Conservation (phyloP, 805 yeast genomes). For the Kodamaea neixiangensis region DNA sequence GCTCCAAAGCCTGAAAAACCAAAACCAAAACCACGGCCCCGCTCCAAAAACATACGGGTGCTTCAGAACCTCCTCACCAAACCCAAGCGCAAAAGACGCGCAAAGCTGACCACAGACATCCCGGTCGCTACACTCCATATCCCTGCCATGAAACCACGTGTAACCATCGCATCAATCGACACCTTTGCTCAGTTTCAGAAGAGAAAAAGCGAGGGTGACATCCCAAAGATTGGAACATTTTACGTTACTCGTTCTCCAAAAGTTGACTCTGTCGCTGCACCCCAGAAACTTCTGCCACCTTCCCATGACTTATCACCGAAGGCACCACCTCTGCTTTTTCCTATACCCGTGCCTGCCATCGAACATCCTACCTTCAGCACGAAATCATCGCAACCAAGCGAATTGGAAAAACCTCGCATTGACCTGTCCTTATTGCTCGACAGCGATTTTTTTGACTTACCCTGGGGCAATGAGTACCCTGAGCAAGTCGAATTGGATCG, state of each 20-base stretch:
- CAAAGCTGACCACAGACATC: conserved; percentile 1
- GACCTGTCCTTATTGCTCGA: not conserved
- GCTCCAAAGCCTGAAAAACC: not conserved
- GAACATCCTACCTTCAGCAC: not conserved
- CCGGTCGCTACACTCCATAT: not conserved
- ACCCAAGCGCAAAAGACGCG: conserved; percentile 2
- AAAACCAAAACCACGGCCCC: not conserved
- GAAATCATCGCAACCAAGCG: not conserved
- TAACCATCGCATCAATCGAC: conserved; percentile 25
- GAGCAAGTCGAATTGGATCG: not conserved
- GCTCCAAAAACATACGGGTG: conserved; percentile 3
- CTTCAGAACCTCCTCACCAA: not conserved
- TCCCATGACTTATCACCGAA: not conserved
- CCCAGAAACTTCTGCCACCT: not conserved
- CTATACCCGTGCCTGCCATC: not conserved
- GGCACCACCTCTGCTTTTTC: conserved; percentile 1
- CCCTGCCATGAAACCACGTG: conserved; percentile 24
- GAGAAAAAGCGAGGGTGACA: conserved; percentile 10
- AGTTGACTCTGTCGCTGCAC: not conserved
- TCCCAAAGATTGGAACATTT: conserved; percentile 10
- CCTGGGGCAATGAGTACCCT: not conserved
- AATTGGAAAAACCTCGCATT: not conserved
- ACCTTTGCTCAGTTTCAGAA: conserved; percentile 15
- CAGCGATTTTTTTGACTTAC: not conserved
- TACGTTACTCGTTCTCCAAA: conserved; percentile 1